These are phyloP conservation scores for Hymenoscyphus scutula DNA, from an alignment of 2,329 filamentous ascomycete genomes.

Conservation along the genomic window DNA sequence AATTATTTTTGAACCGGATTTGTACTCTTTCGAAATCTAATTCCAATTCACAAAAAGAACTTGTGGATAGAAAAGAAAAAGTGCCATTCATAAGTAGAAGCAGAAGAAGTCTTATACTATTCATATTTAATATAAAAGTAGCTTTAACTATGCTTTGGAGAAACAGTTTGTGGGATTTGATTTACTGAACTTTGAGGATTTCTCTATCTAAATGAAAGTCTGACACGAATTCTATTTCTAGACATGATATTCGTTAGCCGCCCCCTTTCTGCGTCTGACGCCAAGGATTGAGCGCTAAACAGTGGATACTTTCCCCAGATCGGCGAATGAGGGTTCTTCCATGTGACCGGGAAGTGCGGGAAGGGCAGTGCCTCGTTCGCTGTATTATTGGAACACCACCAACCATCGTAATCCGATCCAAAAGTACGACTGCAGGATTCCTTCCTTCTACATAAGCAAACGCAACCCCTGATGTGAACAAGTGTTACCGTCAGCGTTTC, in stretches of 20 bases:
- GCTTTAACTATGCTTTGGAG: too few species aligned
- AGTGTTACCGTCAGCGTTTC: neutral
- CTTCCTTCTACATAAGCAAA: neutral
- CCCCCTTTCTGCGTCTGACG: neutral
- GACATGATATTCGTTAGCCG: neutral
- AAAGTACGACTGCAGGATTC: neutral
- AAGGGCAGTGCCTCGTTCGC: neutral
- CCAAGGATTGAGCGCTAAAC: neutral
- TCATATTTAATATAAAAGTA: too few species aligned
- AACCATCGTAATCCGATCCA: neutral
- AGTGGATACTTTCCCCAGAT: neutral
- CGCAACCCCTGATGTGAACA: neutral
- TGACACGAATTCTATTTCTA: neutral
- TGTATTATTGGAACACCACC: neutral
- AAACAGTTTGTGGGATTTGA: too few species aligned
- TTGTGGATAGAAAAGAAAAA: too few species aligned
- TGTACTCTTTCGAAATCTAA: too few species aligned
- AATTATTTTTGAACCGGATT: too few species aligned
- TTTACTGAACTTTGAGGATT: too few species aligned
- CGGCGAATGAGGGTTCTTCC: neutral
- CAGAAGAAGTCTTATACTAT: too few species aligned
- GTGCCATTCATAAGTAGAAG: too few species aligned
- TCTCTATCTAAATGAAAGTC: too few species aligned
- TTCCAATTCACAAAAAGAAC: too few species aligned
- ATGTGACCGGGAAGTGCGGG: neutral